These are phyloP conservation scores for Albugo laibachii DNA, from an alignment of 352 stramenopile species.

Conservation along the genomic window DNA sequence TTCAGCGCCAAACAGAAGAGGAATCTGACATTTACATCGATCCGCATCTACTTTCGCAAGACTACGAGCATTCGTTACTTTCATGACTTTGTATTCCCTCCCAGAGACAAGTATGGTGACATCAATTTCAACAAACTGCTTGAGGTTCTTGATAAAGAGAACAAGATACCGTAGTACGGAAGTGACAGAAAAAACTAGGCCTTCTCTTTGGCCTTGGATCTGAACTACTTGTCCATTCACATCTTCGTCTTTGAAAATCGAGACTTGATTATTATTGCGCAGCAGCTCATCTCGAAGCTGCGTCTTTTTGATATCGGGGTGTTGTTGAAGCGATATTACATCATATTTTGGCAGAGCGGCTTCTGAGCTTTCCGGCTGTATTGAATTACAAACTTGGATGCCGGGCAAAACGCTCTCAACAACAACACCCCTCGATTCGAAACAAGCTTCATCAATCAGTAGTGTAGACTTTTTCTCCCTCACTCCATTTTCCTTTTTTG, in stretches of 20 bases:
- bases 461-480: too few relatives aligned
- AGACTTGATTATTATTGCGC: conserved; percentile 43
- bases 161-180: conserved; percentile 69
- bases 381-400: too few relatives aligned
- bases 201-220: conserved; percentile 33
- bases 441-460: too few relatives aligned
- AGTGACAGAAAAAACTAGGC: conserved; percentile 39
- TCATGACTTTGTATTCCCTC: conserved; percentile 37
- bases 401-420: too few relatives aligned
- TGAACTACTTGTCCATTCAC: conserved; percentile 69
- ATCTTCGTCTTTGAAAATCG: conserved; percentile 42
- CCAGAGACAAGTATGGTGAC: conserved; percentile 47
- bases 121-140: conserved; percentile 49
- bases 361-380: too few relatives aligned
- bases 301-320: too few relatives aligned
- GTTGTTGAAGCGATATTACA: too few relatives aligned
- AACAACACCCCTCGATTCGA: too few relatives aligned
- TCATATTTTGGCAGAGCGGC: too few relatives aligned
- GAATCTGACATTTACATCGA: too few relatives aligned
- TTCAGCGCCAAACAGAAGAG: conserved; percentile 12
- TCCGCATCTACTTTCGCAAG: too few relatives aligned
- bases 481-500: too few relatives aligned
- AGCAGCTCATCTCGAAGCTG: conserved; percentile 39
- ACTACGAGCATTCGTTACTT: conserved; percentile 34
- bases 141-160: conserved; percentile 65